These are phyloP conservation scores for Talaromyces sp. DNA, from an alignment of 2,329 filamentous ascomycete genomes.

Conservation along the genomic window DNA sequence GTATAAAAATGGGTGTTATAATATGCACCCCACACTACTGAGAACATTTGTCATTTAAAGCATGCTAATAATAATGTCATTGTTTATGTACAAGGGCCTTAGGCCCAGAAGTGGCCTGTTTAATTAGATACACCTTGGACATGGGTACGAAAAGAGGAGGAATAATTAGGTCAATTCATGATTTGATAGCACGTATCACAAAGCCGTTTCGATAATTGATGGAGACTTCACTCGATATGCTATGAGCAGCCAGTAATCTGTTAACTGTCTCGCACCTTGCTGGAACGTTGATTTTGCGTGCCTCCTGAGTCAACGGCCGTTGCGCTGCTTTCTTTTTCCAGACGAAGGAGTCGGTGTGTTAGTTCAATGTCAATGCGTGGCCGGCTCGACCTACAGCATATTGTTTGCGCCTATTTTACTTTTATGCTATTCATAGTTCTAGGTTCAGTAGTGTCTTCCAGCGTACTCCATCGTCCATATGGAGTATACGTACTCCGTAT, in stretches of 20 bases:
- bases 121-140: not conserved
- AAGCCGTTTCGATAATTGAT: not conserved
- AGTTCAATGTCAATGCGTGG: not conserved
- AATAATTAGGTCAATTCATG: not conserved
- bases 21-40: not conserved
- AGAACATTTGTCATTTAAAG: not conserved
- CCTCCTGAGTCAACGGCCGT: not conserved
- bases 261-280: not conserved
- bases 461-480: too few species aligned
- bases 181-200: not conserved
- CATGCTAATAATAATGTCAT: not conserved
- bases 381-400: not conserved
- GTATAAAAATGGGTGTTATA: not conserved
- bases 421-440: not conserved
- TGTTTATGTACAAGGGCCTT: not conserved
- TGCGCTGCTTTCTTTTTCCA: not conserved
- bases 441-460: not conserved
- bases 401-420: not conserved
- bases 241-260: not conserved
- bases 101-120: not conserved
- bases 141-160: not conserved
- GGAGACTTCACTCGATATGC: not conserved
- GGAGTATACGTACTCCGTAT: too few species aligned
- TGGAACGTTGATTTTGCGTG: not conserved
- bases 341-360: not conserved